Conservation (phyloP, 352 stramenopile species). For the Phytophthora macrochlamydospora region DNA sequence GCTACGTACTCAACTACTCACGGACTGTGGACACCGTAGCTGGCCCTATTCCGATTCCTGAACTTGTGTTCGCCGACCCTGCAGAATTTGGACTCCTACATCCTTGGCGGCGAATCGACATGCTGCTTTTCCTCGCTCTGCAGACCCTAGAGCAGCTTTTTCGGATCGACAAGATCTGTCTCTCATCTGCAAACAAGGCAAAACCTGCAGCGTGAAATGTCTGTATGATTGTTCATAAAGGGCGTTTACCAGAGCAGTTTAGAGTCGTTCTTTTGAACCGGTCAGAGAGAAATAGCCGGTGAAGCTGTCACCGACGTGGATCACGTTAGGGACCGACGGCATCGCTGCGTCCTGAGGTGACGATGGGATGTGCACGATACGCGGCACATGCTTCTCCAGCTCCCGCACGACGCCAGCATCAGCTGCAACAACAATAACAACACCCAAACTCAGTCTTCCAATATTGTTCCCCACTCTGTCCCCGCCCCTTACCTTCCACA, state of each 20-base stretch:
- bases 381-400: conserved; percentile 79
- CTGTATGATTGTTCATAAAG: conserved; percentile 14
- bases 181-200: conserved; percentile 12
- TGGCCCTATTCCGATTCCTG: conserved; percentile 41
- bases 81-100: conserved; percentile 45
- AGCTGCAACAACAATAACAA: conserved; percentile 38
- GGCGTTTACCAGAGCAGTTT: conserved; percentile 20
- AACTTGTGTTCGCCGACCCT: conserved; percentile 47
- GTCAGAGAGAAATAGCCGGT: conserved; percentile 72
- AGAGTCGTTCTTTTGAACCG: conserved; percentile 39
- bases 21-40: conserved; percentile 35
- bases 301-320: conserved; percentile 75
- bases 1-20: conserved; percentile 39
- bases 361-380: conserved; percentile 65
- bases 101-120: conserved; percentile 52
- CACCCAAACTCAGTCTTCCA: conserved; percentile 14
- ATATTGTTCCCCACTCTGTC: neutral
- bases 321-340: conserved; percentile 37
- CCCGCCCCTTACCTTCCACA: conserved; percentile 61
- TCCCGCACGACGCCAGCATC: conserved; percentile 58
- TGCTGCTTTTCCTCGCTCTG: conserved; percentile 51
- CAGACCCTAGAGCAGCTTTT: conserved; percentile 67
- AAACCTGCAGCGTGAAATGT: conserved; percentile 5
- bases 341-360: conserved; percentile 27
- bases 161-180: conserved; percentile 51